These are phyloP conservation scores for Mycena haematopus DNA, from an alignment of 768 basidiomycete species.

Conservation along the genomic window DNA sequence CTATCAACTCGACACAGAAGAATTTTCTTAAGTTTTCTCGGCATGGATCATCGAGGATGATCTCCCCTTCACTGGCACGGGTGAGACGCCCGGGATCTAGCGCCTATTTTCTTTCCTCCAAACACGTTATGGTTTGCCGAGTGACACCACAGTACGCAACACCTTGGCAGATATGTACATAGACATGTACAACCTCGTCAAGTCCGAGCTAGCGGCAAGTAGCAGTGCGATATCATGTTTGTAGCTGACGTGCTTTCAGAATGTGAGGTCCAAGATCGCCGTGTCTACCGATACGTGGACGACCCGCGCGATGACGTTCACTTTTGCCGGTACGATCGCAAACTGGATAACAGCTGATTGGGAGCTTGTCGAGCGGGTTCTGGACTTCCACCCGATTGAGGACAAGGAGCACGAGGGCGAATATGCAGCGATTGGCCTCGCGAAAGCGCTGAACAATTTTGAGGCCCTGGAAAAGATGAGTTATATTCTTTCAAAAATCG, in stretches of 20 bases:
- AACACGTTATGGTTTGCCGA: conserved; percentile 3
- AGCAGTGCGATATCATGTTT: conserved; percentile 9
- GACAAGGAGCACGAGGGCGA: conserved; percentile 43
- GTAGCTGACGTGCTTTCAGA: conserved; percentile 13
- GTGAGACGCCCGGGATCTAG: conserved; percentile 35
- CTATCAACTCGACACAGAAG: conserved; percentile 30
- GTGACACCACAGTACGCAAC: conserved; percentile 30
- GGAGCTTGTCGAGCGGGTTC: conserved; percentile 20
- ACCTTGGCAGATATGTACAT: conserved; percentile 28
- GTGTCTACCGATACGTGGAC: conserved; percentile 38
- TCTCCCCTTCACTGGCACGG: too few species aligned
- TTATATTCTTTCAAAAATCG: conserved; percentile 8
- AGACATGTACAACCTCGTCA: conserved; percentile 32
- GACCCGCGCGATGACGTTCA: conserved; percentile 37
- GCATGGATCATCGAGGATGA: too few species aligned
- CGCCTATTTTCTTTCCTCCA: conserved; percentile 21
- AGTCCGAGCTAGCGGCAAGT: conserved; percentile 31
- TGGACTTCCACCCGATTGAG: conserved; percentile 33
- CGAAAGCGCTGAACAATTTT: conserved; percentile 31
- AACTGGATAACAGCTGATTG: conserved; percentile 36
- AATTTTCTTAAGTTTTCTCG: conserved; percentile 18
- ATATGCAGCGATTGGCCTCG: conserved; percentile 35
- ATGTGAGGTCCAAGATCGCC: conserved; percentile 32
- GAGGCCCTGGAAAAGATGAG: conserved; percentile 44
- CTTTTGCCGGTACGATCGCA: conserved; percentile 40